A percentile compares a stretch with the other conserved stretches of the same genome.
Evolutionary conservation across 2,329 filamentous ascomycete species (phyloP).

Genomic region (Zalaria obscura): DNA sequence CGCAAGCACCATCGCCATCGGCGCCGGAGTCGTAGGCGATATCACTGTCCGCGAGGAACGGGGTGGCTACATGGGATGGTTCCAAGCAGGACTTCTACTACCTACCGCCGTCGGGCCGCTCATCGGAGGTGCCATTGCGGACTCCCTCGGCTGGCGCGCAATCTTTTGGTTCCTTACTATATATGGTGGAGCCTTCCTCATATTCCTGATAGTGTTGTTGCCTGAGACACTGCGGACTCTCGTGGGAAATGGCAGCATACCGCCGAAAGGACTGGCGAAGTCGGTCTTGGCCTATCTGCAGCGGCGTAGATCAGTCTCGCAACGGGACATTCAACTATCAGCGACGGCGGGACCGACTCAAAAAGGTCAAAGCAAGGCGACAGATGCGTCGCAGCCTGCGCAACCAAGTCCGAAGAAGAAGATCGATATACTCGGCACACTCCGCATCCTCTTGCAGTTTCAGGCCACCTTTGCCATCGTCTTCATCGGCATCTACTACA

Average conservation of each 20-base stretch:
- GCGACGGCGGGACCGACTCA: not conserved
- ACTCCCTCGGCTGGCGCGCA: constrained; percentile 34
- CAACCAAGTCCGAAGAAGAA: constrained; percentile 13
- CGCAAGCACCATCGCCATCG: constrained; percentile 29
- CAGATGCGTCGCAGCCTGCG: no score
- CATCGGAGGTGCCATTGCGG: constrained; percentile 34
- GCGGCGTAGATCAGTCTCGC: not conserved
- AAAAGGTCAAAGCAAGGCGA: no score
- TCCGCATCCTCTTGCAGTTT: constrained; percentile 33
- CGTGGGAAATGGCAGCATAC: constrained; percentile 18
- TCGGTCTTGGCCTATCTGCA: constrained; percentile 1
- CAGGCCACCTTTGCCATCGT: constrained; percentile 30
- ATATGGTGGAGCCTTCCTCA: constrained; percentile 22
- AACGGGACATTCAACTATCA: not conserved
- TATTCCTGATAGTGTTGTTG: constrained; percentile 18
- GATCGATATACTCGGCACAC: constrained; percentile 31
- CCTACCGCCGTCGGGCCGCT: constrained; percentile 33
- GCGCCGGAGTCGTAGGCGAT: constrained; percentile 27
- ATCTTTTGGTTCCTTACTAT: constrained; percentile 43
- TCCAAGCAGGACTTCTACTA: constrained; percentile 22
- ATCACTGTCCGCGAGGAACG: constrained; percentile 26
- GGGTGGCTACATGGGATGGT: constrained; percentile 27
- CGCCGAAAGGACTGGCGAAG: not conserved
- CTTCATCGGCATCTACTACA: constrained; percentile 37
- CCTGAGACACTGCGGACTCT: constrained; percentile 26